phyloP scores from a whole-genome alignment of 2,329 filamentous ascomycete species.

The Coniochaeta sp. region DNA sequence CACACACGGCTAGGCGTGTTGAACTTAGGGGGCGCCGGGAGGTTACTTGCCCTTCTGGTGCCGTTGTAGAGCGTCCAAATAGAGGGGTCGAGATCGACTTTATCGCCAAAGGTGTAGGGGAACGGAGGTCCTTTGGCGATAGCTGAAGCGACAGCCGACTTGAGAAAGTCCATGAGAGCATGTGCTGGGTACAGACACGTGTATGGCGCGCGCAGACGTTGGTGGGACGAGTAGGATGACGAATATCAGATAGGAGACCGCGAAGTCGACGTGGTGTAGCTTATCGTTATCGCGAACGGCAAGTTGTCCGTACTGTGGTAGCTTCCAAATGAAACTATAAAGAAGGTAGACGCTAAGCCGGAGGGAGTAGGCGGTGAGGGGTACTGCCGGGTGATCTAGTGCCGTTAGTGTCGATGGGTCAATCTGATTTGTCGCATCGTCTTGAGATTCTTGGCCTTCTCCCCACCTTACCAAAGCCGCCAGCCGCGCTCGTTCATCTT shows the following conservation, averaged over 20 bases:
- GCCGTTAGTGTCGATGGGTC: neutral
- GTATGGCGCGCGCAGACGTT: neutral
- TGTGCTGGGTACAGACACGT: neutral
- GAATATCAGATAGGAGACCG: neutral
- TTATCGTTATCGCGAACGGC: conserved; percentile 1
- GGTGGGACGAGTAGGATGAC: neutral
- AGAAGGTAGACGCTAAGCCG: neutral
- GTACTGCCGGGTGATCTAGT: neutral
- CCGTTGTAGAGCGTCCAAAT: conserved; percentile 97
- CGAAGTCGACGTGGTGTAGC: neutral
- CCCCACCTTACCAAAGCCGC: neutral
- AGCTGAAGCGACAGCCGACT: conserved; percentile 92
- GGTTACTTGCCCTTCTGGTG: conserved; percentile 66
- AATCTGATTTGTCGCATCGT: neutral
- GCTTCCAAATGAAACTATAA: neutral
- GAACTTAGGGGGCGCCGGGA: too few relatives aligned
- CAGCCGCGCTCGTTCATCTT: neutral
- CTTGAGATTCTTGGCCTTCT: neutral
- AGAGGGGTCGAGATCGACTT: conserved; percentile 84
- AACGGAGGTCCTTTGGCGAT: conserved; percentile 93
- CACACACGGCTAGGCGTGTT: too few relatives aligned
- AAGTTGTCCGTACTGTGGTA: neutral
- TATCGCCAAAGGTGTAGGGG: conserved; percentile 87
- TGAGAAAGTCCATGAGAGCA: conserved; percentile 85
- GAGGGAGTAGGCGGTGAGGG: neutral